Base-by-base conservation (phyloP, 345 rosid species). In the Eucalyptus victrix region DNA sequence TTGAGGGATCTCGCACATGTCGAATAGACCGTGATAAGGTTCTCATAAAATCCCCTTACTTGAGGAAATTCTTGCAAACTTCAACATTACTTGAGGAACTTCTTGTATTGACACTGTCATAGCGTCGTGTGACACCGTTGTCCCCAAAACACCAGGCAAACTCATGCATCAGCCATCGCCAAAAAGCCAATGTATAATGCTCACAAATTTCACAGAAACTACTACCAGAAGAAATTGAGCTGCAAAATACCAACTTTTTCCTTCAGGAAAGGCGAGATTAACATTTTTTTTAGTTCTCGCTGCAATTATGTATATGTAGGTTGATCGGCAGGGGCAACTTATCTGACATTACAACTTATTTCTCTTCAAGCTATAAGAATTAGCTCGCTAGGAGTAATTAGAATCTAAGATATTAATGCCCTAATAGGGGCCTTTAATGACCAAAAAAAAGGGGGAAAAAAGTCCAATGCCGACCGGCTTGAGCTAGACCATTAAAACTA, bases 391-490 rank as follows among this genome's bases (percentile, higher is more conserved):
- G 65, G 87, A 50, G 87, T 81, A 40, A 76, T 30, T 32, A 49
- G 54, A 67, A 88, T 91, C 88, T 88, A 85, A 89, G 80, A 53
- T 88, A 69, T 88, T 89, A 89, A 87, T 76, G 93, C 94, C 89
- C 88, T 91, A 92, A 91, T 90, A 91, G 92, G 93, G 90, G 91
- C 86, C 86, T 89, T 86, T 92, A 51, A 45, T 90, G 90, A 89
- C 47, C 47, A 37, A 34, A 69, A 86, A 90, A 90, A 91, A 86
- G 80, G 88, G 88, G 89, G 87, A 6, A 3, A 24, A 67, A 88
- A 44, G 28, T 44, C 18, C 56, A 58, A 88, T 90, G 91, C 89
- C 86, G 76, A 87, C 30, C 86, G 53, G 90, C 93, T 83, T 72
- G 86, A 88, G 60, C 91, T 87, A 37, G 87, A 65, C 65, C 80